These are phyloP conservation scores for Atalantia buxifolia DNA, from an alignment of 345 rosid genomes.

Conservation along the genomic window DNA sequence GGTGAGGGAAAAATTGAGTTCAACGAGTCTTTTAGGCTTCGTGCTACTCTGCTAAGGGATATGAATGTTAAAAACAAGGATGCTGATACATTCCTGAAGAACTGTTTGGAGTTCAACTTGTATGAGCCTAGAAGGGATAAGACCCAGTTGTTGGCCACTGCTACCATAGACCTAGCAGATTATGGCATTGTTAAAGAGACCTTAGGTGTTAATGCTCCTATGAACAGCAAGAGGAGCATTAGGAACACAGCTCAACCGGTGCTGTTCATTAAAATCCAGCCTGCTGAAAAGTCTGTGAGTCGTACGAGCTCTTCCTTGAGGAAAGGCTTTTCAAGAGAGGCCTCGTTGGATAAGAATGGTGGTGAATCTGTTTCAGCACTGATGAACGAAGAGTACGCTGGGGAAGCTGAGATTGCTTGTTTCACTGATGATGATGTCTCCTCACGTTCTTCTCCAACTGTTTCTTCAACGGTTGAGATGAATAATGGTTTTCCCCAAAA, in stretches of 20 bases:
- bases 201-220: slow-evolving; percentile 47
- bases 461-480: slow-evolving; percentile 44
- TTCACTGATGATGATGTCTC: slow-evolving; percentile 78
- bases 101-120: slow-evolving; percentile 64
- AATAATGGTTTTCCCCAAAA: slow-evolving; percentile 41
- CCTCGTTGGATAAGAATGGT: slow-evolving; percentile 35
- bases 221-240: slow-evolving; percentile 75
- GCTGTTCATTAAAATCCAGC: slow-evolving; percentile 59
- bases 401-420: slow-evolving; percentile 73
- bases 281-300: slow-evolving; percentile 29
- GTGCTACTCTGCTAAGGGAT: slow-evolving; percentile 61
- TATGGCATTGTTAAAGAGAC: slow-evolving; percentile 57
- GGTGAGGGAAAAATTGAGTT: slow-evolving; percentile 89
- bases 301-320: slow-evolving; percentile 37
- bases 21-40: slow-evolving; percentile 72
- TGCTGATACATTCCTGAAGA: slow-evolving; percentile 55
- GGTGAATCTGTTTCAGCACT: slow-evolving; percentile 71
- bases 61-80: slow-evolving; percentile 52
- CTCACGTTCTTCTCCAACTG: slow-evolving; percentile 66
- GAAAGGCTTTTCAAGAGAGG: slow-evolving; percentile 38
- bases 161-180: slow-evolving; percentile 71
- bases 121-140: slow-evolving; percentile 91
- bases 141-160: slow-evolving; percentile 74
- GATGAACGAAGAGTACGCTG: slow-evolving; percentile 75
- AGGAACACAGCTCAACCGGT: slow-evolving; percentile 71